Evolutionary conservation across 1,139 yeast genomes (phyloP), one percentile per base, ranked within the genome.

Genomic region (Candida tropicalis): DNA sequence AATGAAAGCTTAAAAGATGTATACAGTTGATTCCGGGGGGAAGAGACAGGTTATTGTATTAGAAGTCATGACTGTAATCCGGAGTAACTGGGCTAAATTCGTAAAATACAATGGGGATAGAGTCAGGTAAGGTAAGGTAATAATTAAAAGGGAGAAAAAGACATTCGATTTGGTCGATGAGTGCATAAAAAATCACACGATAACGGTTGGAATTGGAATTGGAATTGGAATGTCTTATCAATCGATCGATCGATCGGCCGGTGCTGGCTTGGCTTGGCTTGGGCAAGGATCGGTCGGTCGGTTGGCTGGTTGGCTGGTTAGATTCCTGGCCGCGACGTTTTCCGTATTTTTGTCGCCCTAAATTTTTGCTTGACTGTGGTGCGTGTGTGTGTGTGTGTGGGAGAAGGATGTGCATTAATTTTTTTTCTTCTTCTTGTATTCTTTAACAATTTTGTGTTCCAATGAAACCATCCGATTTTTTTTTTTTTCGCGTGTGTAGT

Each of bases 401-500:
- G 22, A 5, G 7, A 4, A 20, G 23, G 6, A 20, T 20, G 23
- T 3, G 8, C 23, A 3, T 6, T 20, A 20, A 20, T 3, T 29
- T 16, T 27, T 8, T 27, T 16, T n/a, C 17, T 27, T 3, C 31
- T 16, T 28, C 20, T 15, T 34, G 12, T 23, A 6, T 34, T 34
- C 24, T 34, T 20, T n/a, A n/a, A n/a, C n/a, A n/a, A n/a, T 8
- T 33, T 35, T 35, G 28, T 18, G 18, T 20, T 28, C 32, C 32
- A 29, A 18, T 37, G 16, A 22, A 37, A 37, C 39, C 39, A 37
- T 22, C 9, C 34, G 39, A 37, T 28, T 28, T 37, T 36, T 36
- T 27, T 27, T 17, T 12, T 27, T 26, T 16, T 9, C n/a, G 3
- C n/a, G n/a, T n/a, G n/a, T n/a, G n/a, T n/a, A n/a, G n/a, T n/a